phyloP scores from a whole-genome alignment of 805 yeast genomes.

The Gaillardinia entomophila region DNA sequence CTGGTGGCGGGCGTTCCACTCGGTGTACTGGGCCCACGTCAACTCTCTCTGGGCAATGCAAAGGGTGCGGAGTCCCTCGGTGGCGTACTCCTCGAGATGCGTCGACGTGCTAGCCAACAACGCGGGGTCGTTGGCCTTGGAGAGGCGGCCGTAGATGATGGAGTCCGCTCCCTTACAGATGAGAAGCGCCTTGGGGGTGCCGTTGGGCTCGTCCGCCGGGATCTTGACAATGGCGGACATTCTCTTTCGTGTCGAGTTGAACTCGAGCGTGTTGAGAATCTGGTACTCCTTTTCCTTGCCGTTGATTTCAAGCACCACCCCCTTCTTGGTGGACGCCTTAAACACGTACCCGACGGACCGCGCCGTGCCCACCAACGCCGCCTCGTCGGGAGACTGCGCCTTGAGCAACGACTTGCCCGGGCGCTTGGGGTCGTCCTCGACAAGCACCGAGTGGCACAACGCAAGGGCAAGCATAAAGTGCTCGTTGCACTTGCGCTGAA shows the following conservation, averaged over 20 bases:
- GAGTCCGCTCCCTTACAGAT: constrained; percentile 87
- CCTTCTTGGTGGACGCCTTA: constrained; percentile 60
- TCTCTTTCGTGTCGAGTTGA: constrained; percentile 81
- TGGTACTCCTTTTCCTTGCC: constrained; percentile 69
- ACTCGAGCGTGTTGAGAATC: constrained; percentile 64
- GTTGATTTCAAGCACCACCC: constrained; percentile 61
- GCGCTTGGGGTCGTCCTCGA: constrained; percentile 58
- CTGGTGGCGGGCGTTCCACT: constrained; percentile 60
- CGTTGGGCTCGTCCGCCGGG: constrained; percentile 45
- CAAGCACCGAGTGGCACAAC: constrained; percentile 71
- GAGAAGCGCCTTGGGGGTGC: constrained; percentile 48
- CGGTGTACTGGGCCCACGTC: constrained; percentile 53
- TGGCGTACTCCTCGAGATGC: constrained; percentile 73
- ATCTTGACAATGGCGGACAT: constrained; percentile 78
- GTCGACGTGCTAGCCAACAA: constrained; percentile 60
- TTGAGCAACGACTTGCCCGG: constrained; percentile 53
- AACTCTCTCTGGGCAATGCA: constrained; percentile 73
- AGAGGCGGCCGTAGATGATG: constrained; percentile 63
- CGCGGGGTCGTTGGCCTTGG: constrained; percentile 36
- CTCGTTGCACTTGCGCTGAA: constrained; percentile 55
- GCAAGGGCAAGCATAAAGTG: constrained; percentile 76
- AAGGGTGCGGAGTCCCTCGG: constrained; percentile 77
- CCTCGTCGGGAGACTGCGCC: constrained; percentile 86
- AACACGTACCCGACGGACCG: constrained; percentile 71
- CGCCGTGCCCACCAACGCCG: constrained; percentile 79